Percentiles rank a stretch among this genome's conserved stretches.
Conservation (phyloP, 305 asterid species). For the Fraxinus latifolia region DNA sequence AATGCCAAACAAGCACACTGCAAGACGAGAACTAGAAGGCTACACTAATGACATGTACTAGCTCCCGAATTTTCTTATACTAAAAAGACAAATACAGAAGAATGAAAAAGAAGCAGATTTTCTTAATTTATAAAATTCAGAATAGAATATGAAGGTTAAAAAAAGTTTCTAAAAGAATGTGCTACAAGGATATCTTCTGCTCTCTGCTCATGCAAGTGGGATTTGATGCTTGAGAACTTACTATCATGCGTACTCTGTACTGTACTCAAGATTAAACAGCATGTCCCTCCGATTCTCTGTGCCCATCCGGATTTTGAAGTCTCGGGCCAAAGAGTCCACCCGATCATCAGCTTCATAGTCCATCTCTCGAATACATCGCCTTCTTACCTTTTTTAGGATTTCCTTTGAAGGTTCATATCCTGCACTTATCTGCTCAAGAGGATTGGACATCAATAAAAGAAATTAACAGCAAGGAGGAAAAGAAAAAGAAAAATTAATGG, state of each 20-base stretch:
- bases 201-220: neutral
- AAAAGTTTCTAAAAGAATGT: neutral
- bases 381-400: conserved; percentile 61
- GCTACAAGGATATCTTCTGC: neutral
- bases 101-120: neutral
- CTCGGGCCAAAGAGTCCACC: conserved; percentile 43
- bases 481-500: neutral
- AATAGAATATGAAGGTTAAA: neutral
- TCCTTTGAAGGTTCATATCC: conserved; percentile 65
- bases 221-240: conserved; percentile 27
- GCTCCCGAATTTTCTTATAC: neutral
- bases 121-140: neutral
- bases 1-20: neutral
- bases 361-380: conserved; percentile 77
- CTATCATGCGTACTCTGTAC: conserved; percentile 38
- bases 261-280: conserved; percentile 52
- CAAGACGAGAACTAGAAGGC: neutral
- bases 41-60: neutral
- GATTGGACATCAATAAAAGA: conserved; percentile 6
- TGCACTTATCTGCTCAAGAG: conserved; percentile 45
- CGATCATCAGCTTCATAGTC: conserved; percentile 48
- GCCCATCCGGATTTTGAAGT: conserved; percentile 43
- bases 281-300: conserved; percentile 52
- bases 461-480: neutral
- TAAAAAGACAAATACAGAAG: neutral